Conservation (phyloP, 2,329 filamentous ascomycete species). For the Pseudocercospora ulei region DNA sequence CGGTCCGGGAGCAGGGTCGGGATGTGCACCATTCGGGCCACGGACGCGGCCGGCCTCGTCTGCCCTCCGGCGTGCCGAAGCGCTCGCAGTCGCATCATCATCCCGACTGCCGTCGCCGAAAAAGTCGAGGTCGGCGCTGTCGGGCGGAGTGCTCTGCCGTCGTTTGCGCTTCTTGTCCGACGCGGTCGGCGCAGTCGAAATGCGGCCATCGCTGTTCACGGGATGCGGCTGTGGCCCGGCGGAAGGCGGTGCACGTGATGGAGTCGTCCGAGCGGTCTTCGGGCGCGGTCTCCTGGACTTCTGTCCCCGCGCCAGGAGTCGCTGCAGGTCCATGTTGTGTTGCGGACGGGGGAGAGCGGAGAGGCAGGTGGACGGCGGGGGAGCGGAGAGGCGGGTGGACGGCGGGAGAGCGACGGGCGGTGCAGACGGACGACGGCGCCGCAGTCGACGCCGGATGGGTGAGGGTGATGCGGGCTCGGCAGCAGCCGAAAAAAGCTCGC, state of each 20-base stretch:
- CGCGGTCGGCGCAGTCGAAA: not conserved
- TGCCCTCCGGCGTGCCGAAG: not conserved
- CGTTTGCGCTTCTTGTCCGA: slow-evolving; percentile 41
- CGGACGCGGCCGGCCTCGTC: no score
- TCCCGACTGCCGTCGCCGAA: slow-evolving; percentile 30
- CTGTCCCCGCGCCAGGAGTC: slow-evolving; percentile 59
- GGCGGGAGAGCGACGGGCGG: not conserved
- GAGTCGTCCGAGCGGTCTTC: slow-evolving; percentile 42
- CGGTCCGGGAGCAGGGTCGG: not conserved
- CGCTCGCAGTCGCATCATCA: not conserved
- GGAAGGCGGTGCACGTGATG: slow-evolving; percentile 55
- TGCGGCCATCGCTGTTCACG: slow-evolving; percentile 25
- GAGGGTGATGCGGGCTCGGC: no score
- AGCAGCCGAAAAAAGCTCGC: no score
- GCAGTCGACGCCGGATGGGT: no score
- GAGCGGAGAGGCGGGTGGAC: not conserved
- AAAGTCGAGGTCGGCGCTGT: slow-evolving; percentile 39
- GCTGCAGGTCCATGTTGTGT: slow-evolving; percentile 62
- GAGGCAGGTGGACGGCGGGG: not conserved
- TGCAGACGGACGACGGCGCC: no score
- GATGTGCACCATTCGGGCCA: not conserved
- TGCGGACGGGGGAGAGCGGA: not conserved
- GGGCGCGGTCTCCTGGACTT: slow-evolving; percentile 44
- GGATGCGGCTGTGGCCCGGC: slow-evolving; percentile 59
- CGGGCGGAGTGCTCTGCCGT: slow-evolving; percentile 23